phyloP scores from a whole-genome alignment of 179 eudicot genomes.

The Vitellaria paradoxa region DNA sequence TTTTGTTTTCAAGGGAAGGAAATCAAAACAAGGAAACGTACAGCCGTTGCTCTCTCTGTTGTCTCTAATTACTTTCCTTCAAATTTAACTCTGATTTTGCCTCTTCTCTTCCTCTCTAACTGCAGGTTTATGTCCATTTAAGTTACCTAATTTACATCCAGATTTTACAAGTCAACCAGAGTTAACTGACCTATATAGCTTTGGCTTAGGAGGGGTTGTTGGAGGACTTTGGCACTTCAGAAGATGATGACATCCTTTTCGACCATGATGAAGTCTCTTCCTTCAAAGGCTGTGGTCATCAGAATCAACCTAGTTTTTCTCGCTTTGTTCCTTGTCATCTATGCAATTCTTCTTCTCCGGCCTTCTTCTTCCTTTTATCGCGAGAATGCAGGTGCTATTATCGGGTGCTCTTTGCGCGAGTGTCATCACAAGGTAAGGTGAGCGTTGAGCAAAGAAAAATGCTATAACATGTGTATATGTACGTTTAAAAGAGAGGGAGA shows the following conservation, averaged over 20 bases:
- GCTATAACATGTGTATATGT: no score
- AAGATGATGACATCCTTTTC: neutral
- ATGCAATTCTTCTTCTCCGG: slow-evolving; percentile 59
- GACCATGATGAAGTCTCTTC: slow-evolving; percentile 37
- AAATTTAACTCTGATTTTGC: no score
- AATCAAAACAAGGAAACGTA: no score
- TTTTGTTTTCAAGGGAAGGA: no score
- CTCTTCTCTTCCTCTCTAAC: no score
- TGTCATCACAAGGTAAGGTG: slow-evolving; percentile 98
- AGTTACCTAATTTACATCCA: no score
- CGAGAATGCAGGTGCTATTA: slow-evolving; percentile 28
- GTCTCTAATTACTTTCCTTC: no score
- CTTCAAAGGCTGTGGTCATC: slow-evolving; percentile 67
- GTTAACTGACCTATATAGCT: no score
- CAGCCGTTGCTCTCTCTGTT: no score
- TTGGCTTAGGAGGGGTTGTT: neutral
- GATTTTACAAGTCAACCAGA: no score
- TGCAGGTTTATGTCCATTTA: no score
- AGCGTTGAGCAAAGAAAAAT: slow-evolving; percentile 20
- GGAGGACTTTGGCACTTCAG: neutral
- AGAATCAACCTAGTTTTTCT: slow-evolving; percentile 67
- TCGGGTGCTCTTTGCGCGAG: slow-evolving; percentile 55
- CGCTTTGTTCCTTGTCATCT: slow-evolving; percentile 57
- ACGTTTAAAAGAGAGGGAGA: no score
- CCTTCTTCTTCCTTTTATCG: slow-evolving; percentile 47